phyloP scores from a whole-genome alignment of 31 red algal species.

The Odonthalia washingtoniensis region DNA sequence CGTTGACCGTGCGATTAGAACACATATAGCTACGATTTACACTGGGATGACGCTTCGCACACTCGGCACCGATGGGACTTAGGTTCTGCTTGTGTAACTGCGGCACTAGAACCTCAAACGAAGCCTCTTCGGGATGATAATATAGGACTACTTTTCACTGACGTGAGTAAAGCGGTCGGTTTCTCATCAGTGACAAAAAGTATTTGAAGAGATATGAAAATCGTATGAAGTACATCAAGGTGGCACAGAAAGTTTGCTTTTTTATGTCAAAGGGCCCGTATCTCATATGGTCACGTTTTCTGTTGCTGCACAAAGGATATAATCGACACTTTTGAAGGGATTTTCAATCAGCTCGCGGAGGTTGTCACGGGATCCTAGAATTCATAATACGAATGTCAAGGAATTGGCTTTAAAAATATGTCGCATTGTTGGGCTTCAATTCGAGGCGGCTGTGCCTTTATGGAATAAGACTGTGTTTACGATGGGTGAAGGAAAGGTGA shows the following conservation, averaged over 20 bases:
- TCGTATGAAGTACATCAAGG: slow-evolving; percentile 50
- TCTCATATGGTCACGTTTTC: slow-evolving; percentile 72
- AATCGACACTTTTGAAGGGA: slow-evolving; percentile 54
- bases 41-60: slow-evolving; percentile 66
- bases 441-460: slow-evolving; percentile 56
- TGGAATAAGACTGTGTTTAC: slow-evolving; percentile 53
- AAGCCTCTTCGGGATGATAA: slow-evolving; percentile 32
- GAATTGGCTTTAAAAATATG: slow-evolving; percentile 55
- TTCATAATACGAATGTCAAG: slow-evolving; percentile 46
- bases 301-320: slow-evolving; percentile 64
- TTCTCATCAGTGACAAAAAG: slow-evolving; percentile 6
- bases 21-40: slow-evolving; percentile 64
- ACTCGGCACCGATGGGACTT: slow-evolving; percentile 50
- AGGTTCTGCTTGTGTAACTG: slow-evolving; percentile 50
- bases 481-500: slow-evolving; percentile 44
- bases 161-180: slow-evolving; percentile 49
- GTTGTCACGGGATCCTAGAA: slow-evolving; percentile 32
- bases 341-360: slow-evolving; percentile 45
- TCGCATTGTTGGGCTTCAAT: slow-evolving; percentile 60
- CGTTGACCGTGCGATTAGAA: slow-evolving; percentile 72
- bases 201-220: slow-evolving; percentile 55
- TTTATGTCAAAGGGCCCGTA: slow-evolving; percentile 60
- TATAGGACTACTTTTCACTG: not conserved
- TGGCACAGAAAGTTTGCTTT: slow-evolving; percentile 6
- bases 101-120: slow-evolving; percentile 43